Percentiles rank a stretch among this genome's conserved stretches.
These are phyloP conservation scores for Apophysomyces trapeziformis DNA, from an alignment of 371 early-diverging fungal species.

Conservation along the genomic window DNA sequence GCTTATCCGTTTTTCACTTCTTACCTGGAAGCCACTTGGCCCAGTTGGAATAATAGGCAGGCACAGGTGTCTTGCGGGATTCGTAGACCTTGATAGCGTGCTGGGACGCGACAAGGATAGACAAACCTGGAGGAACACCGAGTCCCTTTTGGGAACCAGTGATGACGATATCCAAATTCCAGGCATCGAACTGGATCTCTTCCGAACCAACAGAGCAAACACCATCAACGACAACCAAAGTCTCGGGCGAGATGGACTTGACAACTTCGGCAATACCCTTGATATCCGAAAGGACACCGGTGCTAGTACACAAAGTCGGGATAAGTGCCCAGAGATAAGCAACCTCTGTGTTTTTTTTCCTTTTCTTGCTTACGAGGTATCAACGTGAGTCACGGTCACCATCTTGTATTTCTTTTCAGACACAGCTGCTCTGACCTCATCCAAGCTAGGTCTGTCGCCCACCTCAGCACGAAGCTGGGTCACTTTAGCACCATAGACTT, in stretches of 20 bases:
- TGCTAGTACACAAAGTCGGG: slow-evolving; percentile 29
- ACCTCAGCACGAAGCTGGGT: slow-evolving; percentile 74
- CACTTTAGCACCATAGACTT: slow-evolving; percentile 87
- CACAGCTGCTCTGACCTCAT: slow-evolving; percentile 57
- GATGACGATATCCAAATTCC: slow-evolving; percentile 89
- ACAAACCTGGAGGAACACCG: slow-evolving; percentile 88
- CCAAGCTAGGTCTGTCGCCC: slow-evolving; percentile 71
- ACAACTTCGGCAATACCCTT: slow-evolving; percentile 79
- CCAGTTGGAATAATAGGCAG: slow-evolving; percentile 82
- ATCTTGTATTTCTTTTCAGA: slow-evolving; percentile 76
- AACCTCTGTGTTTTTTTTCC: background rate
- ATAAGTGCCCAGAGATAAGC: background rate
- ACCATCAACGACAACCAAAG: slow-evolving; percentile 93
- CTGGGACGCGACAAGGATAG: slow-evolving; percentile 81
- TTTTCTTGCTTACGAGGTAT: slow-evolving; percentile 75
- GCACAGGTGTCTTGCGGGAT: slow-evolving; percentile 72
- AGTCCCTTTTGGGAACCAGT: slow-evolving; percentile 97
- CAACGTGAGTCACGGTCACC: slow-evolving; percentile 94
- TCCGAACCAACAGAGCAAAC: slow-evolving; percentile 97
- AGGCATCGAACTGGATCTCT: slow-evolving; percentile 89
- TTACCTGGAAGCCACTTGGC: slow-evolving; percentile 85
- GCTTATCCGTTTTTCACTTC: slow-evolving; percentile 3
- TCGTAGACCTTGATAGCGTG: slow-evolving; percentile 73
- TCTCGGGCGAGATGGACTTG: slow-evolving; percentile 78
- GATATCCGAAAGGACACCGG: slow-evolving; percentile 89